These are phyloP conservation scores for Talaromyces sp. DNA, from an alignment of 2,329 filamentous ascomycete genomes.

Conservation along the genomic window DNA sequence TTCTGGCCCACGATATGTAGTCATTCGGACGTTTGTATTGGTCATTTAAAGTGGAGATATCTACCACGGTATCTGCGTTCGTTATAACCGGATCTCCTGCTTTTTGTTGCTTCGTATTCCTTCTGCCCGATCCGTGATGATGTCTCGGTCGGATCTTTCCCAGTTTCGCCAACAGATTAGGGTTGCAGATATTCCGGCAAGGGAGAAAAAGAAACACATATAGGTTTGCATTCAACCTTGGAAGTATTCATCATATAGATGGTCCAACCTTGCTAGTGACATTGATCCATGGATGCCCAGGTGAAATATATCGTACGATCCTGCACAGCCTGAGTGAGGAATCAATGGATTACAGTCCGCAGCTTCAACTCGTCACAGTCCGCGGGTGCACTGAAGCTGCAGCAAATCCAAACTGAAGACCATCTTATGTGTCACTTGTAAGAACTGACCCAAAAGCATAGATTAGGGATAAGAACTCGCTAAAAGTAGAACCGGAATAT, in stretches of 20 bases:
- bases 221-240: no score
- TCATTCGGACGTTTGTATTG: background rate
- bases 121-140: background rate
- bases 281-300: no score
- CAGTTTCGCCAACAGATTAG: background rate
- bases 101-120: background rate
- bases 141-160: background rate
- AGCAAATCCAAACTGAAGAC: no score
- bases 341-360: no score
- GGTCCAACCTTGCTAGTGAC: no score
- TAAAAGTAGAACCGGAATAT: background rate
- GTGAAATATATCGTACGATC: no score
- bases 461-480: background rate
- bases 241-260: background rate
- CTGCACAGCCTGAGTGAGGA: no score
- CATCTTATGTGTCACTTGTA: background rate
- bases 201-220: no score
- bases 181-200: background rate
- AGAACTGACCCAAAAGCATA: background rate
- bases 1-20: background rate
- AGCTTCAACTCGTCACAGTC: no score
- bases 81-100: background rate
- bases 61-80: background rate
- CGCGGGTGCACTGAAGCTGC: no score
- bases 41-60: background rate